phyloP scores from a whole-genome alignment of 2,329 filamentous ascomycete species.

The Xylaria arbuscula region DNA sequence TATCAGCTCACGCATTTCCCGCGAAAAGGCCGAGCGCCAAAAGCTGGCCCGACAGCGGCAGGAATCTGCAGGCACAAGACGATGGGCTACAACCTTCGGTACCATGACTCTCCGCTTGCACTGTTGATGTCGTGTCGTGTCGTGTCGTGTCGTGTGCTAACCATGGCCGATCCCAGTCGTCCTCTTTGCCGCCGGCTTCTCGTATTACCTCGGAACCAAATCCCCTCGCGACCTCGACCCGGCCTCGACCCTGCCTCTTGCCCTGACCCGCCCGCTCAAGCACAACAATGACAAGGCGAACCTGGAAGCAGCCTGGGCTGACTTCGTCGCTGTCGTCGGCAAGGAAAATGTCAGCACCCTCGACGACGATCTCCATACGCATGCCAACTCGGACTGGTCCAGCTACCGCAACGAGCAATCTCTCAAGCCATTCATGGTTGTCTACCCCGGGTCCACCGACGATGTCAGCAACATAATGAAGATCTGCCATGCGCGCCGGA shows the following conservation, averaged over 20 bases:
- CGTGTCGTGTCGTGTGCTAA: constrained; percentile 13
- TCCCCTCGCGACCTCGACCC: constrained; percentile 63
- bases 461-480: constrained; percentile 82
- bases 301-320: constrained; percentile 76
- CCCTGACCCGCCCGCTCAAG: constrained; percentile 60
- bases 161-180: constrained; percentile 56
- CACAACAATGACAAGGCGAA: constrained; percentile 71
- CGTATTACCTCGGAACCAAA: constrained; percentile 70
- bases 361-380: constrained; percentile 64
- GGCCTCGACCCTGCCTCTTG: constrained; percentile 69
- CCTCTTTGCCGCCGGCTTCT: constrained; percentile 61
- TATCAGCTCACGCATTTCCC: constrained; percentile 64
- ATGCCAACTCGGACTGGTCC: constrained; percentile 72
- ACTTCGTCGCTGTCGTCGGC: constrained; percentile 73
- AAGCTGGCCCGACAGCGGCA: constrained; percentile 58
- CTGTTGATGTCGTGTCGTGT: too few species aligned
- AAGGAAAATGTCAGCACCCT: constrained; percentile 72
- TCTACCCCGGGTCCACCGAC: constrained; percentile 77
- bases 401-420: constrained; percentile 63
- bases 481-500: constrained; percentile 74
- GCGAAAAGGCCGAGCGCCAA: constrained; percentile 66
- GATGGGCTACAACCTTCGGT: constrained; percentile 67
- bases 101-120: constrained; percentile 15
- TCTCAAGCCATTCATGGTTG: constrained; percentile 72
- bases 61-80: constrained; percentile 55